Evolutionary conservation across 768 basidiomycete genomes (phyloP), one percentile per base, ranked within the genome.

Genomic region (Austroboletus eburneus): DNA sequence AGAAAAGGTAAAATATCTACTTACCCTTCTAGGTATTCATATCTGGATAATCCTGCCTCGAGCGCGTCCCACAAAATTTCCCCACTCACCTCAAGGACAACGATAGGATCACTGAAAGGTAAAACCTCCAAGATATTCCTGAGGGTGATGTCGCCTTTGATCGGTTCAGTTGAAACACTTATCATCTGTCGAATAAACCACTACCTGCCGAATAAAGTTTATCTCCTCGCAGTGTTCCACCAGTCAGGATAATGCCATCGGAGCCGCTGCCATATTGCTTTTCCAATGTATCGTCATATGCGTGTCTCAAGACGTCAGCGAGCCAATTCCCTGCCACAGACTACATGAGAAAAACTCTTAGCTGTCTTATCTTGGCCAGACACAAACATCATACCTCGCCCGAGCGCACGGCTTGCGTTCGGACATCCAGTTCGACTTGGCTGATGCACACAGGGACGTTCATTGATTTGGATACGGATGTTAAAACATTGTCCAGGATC

Each of bases 1-100:
- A 38, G 16, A 30, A 9, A 33, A 0, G 12, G 14, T 34, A 16
- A 23, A 22, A 49, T 9, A n/a, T 37, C 17, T 2, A 48, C 72
- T 64, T 50, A 82, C 91, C 92, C 92, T 75, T 94, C 92, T 66
- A 92, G 91, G 16, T 89, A 83, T 8, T 92, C 92, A 79, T 86
- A 94, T 43, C 77, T 87, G 47, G 70, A 71, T 7, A 96, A 69
- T 5, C 80, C 78, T 10, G 72, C 72, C 59, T 96, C 92, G 30
- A 95, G 54, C 0, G 85, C 81, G 33, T 80, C 82, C 88, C 90
- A 93, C 38, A 95, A 74, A 0, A 81, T 72, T 53, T 77, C 73
- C 2, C 92, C 91, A 52, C 89, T 81, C 14, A 95, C 63, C 62
- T 92, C 85, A 12, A 92, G 55, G 3, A 91, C 89, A 7, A 96